These are phyloP conservation scores for Kazachstania africana DNA, from an alignment of 805 yeast genomes.

Conservation along the genomic window DNA sequence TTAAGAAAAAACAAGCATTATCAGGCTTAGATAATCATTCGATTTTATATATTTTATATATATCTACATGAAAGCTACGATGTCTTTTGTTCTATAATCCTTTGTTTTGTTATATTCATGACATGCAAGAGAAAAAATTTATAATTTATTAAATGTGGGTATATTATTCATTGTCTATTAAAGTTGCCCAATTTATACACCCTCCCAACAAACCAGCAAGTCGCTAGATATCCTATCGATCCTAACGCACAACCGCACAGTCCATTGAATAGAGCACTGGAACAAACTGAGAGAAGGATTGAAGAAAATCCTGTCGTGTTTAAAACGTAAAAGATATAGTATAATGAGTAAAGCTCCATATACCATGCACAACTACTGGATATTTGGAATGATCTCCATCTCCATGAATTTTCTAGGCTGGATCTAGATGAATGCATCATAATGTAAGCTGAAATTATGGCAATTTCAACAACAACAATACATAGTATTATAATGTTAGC, in stretches of 20 bases:
- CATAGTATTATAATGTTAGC: conserved; percentile 47
- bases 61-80: no score
- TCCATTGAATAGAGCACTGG: conserved; percentile 52
- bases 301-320: conserved; percentile 59
- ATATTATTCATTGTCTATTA: no score
- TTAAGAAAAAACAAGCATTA: no score
- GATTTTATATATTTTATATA: no score
- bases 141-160: no score
- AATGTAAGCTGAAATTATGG: conserved; percentile 57
- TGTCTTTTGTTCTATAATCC: no score
- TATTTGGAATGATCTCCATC: conserved; percentile 67
- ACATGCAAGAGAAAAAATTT: no score
- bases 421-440: conserved; percentile 29
- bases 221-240: conserved; percentile 57
- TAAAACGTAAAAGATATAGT: conserved; percentile 48
- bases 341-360: conserved; percentile 53
- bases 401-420: conserved; percentile 39
- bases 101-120: no score
- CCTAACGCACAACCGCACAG: conserved; percentile 65
- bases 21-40: no score
- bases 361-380: conserved; percentile 67
- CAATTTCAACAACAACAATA: conserved; percentile 57
- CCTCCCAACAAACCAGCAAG: conserved; percentile 36
- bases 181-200: no score
- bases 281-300: conserved; percentile 54